Conservation (phyloP, 495 filamentous ascomycete genomes). For the Astrothelium macrocarpum region DNA sequence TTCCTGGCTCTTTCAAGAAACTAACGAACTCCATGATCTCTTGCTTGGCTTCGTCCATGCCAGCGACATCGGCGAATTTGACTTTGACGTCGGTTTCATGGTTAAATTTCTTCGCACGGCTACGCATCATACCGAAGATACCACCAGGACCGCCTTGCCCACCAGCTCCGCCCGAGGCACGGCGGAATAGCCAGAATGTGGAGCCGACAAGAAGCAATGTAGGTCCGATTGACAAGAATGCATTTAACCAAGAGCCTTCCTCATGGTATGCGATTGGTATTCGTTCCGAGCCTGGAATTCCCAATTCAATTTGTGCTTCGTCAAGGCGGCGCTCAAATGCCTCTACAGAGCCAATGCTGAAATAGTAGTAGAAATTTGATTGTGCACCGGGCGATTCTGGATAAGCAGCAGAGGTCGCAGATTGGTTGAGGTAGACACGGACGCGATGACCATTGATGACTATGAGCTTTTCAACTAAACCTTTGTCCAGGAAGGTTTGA, state of each 20-base stretch:
- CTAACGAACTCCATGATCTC: slow-evolving; percentile 99
- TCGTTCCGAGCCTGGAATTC: slow-evolving; percentile 70
- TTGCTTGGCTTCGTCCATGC: slow-evolving; percentile 95
- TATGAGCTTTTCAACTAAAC: slow-evolving; percentile 85
- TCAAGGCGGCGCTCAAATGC: slow-evolving; percentile 83
- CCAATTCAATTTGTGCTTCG: slow-evolving; percentile 74
- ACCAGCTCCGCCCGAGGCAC: slow-evolving; percentile 54
- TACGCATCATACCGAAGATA: slow-evolving; percentile 91
- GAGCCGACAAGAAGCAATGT: slow-evolving; percentile 76
- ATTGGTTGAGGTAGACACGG: slow-evolving; percentile 72
- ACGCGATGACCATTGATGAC: slow-evolving; percentile 66
- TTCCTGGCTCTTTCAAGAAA: slow-evolving; percentile 83
- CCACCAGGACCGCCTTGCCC: slow-evolving; percentile 64
- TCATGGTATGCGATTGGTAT: slow-evolving; percentile 85
- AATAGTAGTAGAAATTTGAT: slow-evolving; percentile 74
- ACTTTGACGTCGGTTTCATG: slow-evolving; percentile 92
- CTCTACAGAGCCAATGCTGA: slow-evolving; percentile 90
- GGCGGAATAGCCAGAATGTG: slow-evolving; percentile 60
- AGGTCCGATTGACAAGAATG: slow-evolving; percentile 67
- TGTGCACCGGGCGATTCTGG: slow-evolving; percentile 69
- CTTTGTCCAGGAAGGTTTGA: slow-evolving; percentile 87
- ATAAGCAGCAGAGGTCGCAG: slow-evolving; percentile 66
- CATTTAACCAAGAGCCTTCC: slow-evolving; percentile 56
- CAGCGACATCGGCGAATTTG: slow-evolving; percentile 94
- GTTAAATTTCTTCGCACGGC: slow-evolving; percentile 91